A percentile compares a stretch with the other conserved stretches of the same genome.
These are phyloP conservation scores for Cyclostephanos invisitatus DNA, from an alignment of 108 stramenopile species.

Conservation along the genomic window DNA sequence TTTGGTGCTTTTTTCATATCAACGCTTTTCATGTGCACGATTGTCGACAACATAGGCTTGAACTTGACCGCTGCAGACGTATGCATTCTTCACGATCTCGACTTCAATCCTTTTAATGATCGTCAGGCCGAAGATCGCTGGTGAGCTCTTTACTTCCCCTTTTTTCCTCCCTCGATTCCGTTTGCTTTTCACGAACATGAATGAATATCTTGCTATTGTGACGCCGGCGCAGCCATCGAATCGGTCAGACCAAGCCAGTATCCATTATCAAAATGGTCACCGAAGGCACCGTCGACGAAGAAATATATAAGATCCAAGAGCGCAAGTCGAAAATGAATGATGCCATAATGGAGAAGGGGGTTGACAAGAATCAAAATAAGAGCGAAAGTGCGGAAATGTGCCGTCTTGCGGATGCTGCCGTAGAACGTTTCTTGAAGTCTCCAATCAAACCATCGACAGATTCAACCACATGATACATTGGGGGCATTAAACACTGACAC, in stretches of 20 bases:
- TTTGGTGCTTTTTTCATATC: constrained; percentile 43
- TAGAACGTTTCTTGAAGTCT: constrained; percentile 39
- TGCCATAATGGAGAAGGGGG: constrained; percentile 65
- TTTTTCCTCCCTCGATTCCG: neutral
- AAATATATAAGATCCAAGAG: constrained; percentile 84
- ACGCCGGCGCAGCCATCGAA: constrained; percentile 45
- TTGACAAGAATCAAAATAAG: constrained; percentile 42
- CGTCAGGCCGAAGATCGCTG: constrained; percentile 90
- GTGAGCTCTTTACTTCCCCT: neutral
- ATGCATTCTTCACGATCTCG: constrained; percentile 95
- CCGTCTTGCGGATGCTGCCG: constrained; percentile 29
- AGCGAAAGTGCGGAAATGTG: constrained; percentile 44
- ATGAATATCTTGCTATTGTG: too few relatives aligned
- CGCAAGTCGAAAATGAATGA: constrained; percentile 78
- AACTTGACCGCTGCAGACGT: constrained; percentile 93
- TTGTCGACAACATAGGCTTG: constrained; percentile 40
- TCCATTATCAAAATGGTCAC: constrained; percentile 79
- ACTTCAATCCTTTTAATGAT: constrained; percentile 98
- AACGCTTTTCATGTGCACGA: constrained; percentile 6
- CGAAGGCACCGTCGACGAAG: constrained; percentile 73
- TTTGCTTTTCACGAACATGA: neutral
- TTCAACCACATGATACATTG: neutral
- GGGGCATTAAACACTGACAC: neutral
- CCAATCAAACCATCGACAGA: neutral
- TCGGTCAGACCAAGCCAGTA: constrained; percentile 78